phyloP scores from a whole-genome alignment of 176 grass and related monocot genomes.

The Eleusine indica region DNA sequence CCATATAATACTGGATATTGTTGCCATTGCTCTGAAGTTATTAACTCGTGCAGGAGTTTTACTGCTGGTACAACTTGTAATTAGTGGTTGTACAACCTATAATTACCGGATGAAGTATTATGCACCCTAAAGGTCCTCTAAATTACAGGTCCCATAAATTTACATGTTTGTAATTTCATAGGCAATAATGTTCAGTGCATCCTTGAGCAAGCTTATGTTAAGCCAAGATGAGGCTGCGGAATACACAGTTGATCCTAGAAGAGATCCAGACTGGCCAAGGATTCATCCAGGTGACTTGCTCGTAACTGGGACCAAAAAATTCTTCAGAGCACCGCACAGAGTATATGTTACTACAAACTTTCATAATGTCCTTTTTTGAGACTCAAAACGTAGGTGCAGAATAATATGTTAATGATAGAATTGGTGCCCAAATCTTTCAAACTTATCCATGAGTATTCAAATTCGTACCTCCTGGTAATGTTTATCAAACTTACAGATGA shows the following conservation, averaged over 20 bases:
- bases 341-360: not conserved
- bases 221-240: slow-evolving; percentile 33
- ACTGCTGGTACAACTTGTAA: no score
- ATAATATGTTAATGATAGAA: no score
- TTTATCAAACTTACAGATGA: slow-evolving; percentile 22
- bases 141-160: not conserved
- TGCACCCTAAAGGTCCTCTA: no score
- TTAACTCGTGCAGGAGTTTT: not conserved
- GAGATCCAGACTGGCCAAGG: slow-evolving; percentile 29
- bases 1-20: not conserved
- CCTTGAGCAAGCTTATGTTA: slow-evolving; percentile 33
- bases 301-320: not conserved
- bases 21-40: not conserved
- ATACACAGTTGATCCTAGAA: slow-evolving; percentile 38
- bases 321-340: not conserved
- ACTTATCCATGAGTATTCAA: not conserved
- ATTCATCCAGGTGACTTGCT: slow-evolving; percentile 13
- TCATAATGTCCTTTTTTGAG: not conserved
- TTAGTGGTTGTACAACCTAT: no score
- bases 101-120: no score
- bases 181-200: slow-evolving; percentile 41
- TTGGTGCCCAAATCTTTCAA: no score
- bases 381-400: not conserved
- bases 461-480: not conserved
- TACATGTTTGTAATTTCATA: slow-evolving; percentile 23